phyloP scores from a whole-genome alignment of 106 monocot species.

The Posidonia australis region DNA sequence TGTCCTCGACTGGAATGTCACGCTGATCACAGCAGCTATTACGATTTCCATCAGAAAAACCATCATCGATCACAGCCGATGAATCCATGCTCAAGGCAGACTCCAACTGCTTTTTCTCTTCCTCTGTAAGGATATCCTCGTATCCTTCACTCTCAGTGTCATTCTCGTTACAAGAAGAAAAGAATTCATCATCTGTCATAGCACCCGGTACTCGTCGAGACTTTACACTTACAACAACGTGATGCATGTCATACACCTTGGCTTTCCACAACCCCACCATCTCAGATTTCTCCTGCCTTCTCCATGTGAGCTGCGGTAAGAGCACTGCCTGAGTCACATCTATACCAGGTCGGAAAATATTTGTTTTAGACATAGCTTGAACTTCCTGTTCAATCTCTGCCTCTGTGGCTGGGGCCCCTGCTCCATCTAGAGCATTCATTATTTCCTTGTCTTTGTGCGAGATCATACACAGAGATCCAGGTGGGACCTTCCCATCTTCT shows the following conservation, averaged over 20 bases:
- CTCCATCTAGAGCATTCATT: slow-evolving; percentile 68
- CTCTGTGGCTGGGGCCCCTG: slow-evolving; percentile 55
- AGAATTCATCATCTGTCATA: slow-evolving; percentile 67
- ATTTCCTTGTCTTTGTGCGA: slow-evolving; percentile 83
- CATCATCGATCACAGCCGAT: slow-evolving; percentile 15
- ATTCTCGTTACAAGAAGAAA: slow-evolving; percentile 57
- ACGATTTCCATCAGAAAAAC: slow-evolving; percentile 17
- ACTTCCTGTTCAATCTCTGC: slow-evolving; percentile 69
- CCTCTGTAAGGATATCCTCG: slow-evolving; percentile 74
- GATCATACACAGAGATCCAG: slow-evolving; percentile 67
- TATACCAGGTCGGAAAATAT: slow-evolving; percentile 79
- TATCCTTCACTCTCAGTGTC: slow-evolving; percentile 61
- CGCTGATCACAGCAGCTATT: slow-evolving; percentile 41
- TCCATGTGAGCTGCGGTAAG: slow-evolving; percentile 77
- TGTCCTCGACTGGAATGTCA: slow-evolving; percentile 42
- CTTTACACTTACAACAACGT: slow-evolving; percentile 91
- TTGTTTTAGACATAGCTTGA: slow-evolving; percentile 58
- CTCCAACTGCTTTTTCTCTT: slow-evolving; percentile 69
- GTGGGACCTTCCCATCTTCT: slow-evolving; percentile 48
- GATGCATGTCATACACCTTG: slow-evolving; percentile 90
- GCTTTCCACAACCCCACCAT: slow-evolving; percentile 82
- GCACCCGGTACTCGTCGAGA: slow-evolving; percentile 79
- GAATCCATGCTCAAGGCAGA: slow-evolving; percentile 59
- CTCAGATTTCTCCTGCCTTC: slow-evolving; percentile 78
- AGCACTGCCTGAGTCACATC: slow-evolving; percentile 81